phyloP scores from a whole-genome alignment of 805 yeast genomes.

The Priceomyces castillae region DNA sequence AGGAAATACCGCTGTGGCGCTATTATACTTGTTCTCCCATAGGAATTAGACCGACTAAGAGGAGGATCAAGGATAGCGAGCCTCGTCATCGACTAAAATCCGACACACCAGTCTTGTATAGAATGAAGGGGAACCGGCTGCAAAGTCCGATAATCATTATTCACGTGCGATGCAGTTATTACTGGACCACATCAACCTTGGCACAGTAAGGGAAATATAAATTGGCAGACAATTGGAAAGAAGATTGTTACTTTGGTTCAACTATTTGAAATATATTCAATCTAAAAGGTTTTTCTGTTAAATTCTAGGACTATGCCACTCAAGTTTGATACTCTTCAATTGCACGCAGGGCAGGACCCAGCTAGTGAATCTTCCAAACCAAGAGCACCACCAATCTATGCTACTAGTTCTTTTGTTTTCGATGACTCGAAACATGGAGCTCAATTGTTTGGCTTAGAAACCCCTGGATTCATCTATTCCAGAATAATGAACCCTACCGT shows the following conservation, averaged over 20 bases:
- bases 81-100: too few relatives aligned
- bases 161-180: conserved; percentile 8
- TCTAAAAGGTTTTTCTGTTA: too few relatives aligned
- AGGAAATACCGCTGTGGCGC: too few relatives aligned
- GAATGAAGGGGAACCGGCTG: neutral
- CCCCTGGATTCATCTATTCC: conserved; percentile 83
- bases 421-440: conserved; percentile 91
- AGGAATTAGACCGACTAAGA: too few relatives aligned
- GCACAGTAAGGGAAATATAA: too few relatives aligned
- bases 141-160: neutral
- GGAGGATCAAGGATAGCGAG: too few relatives aligned
- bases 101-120: too few relatives aligned
- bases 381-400: conserved; percentile 92
- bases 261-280: too few relatives aligned
- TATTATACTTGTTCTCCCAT: too few relatives aligned
- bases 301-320: conserved; percentile 40
- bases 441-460: conserved; percentile 78
- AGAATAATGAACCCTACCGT: conserved; percentile 92
- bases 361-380: conserved; percentile 64
- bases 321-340: conserved; percentile 86
- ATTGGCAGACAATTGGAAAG: too few relatives aligned
- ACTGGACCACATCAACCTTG: neutral
- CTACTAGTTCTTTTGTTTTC: conserved; percentile 87
- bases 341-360: conserved; percentile 86
- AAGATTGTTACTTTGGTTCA: too few relatives aligned